phyloP scores from a whole-genome alignment of 1,139 yeast genomes.

The Kurtzmaniella quercitrusa region DNA sequence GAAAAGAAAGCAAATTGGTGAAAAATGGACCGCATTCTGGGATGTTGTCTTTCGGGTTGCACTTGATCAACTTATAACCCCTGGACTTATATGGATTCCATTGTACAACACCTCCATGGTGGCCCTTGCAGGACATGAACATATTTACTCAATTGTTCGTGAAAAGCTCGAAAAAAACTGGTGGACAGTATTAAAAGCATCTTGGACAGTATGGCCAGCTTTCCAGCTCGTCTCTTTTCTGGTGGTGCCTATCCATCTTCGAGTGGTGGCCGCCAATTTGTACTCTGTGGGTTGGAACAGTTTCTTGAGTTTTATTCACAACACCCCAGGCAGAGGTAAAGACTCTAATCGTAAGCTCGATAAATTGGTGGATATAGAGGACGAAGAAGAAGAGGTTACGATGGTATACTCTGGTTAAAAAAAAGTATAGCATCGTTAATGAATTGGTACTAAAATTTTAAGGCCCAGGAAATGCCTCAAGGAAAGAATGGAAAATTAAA shows the following conservation, averaged over 20 bases:
- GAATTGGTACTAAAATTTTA: too few species aligned
- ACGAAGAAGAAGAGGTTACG: constrained; percentile 23
- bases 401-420: constrained; percentile 22
- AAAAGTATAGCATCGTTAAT: too few species aligned
- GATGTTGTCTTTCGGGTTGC: constrained; percentile 35
- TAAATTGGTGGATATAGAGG: constrained; percentile 40
- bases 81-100: constrained; percentile 42
- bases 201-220: constrained; percentile 45
- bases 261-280: constrained; percentile 36
- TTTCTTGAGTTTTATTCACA: constrained; percentile 41
- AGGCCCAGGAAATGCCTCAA: too few species aligned
- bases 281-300: constrained; percentile 47
- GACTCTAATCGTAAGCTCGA: constrained; percentile 35
- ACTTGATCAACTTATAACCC: constrained; percentile 35
- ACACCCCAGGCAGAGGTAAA: constrained; percentile 43
- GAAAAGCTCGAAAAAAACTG: constrained; percentile 37
- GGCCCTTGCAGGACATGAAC: constrained; percentile 32
- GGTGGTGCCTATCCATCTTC: constrained; percentile 38
- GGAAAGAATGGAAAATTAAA: too few species aligned
- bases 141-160: constrained; percentile 30
- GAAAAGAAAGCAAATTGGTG: constrained; percentile 7
- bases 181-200: constrained; percentile 40
- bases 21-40: constrained; percentile 15
- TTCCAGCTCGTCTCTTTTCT: constrained; percentile 38
- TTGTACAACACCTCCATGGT: constrained; percentile 42